Conservation (phyloP, 2,329 filamentous ascomycete genomes). For the Cordyceps tenuipes region DNA sequence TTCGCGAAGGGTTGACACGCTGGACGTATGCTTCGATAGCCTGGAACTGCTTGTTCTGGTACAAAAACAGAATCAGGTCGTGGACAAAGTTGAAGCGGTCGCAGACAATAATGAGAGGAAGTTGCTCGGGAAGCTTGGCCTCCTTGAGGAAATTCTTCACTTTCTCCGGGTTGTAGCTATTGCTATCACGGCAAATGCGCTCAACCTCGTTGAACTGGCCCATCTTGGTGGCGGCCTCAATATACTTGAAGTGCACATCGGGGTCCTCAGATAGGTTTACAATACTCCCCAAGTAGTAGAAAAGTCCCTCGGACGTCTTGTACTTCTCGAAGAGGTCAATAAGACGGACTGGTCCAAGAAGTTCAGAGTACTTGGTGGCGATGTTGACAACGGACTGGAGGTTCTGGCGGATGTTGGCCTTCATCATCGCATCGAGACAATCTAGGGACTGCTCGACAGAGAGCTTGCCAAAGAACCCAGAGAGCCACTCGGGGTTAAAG, state of each 20-base stretch:
- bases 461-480: conserved; percentile 86
- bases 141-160: conserved; percentile 99
- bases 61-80: conserved; percentile 89
- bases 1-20: conserved; percentile 84
- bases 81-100: conserved; percentile 99
- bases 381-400: conserved; percentile 90
- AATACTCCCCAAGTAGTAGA: conserved; percentile 96
- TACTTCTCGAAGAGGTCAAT: conserved; percentile 97
- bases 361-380: conserved; percentile 94
- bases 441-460: conserved; percentile 94
- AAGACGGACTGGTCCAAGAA: conserved; percentile 76
- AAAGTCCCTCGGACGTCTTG: conserved; percentile 91
- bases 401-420: conserved; percentile 93
- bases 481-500: conserved; percentile 81
- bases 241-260: conserved; percentile 98
- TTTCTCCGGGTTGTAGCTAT: conserved; percentile 83
- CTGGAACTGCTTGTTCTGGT: conserved; percentile 98
- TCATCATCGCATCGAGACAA: conserved; percentile 93
- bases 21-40: conserved; percentile 98
- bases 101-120: conserved; percentile 96
- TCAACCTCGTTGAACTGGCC: conserved; percentile 92
- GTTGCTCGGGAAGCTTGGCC: conserved; percentile 80
- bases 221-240: conserved; percentile 92
- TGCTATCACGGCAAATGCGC: conserved; percentile 92
- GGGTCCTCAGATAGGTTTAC: conserved; percentile 76